Base-by-base conservation (phyloP, 1,284 basidiomycete genomes). In the Afroboletus lepidellus region DNA sequence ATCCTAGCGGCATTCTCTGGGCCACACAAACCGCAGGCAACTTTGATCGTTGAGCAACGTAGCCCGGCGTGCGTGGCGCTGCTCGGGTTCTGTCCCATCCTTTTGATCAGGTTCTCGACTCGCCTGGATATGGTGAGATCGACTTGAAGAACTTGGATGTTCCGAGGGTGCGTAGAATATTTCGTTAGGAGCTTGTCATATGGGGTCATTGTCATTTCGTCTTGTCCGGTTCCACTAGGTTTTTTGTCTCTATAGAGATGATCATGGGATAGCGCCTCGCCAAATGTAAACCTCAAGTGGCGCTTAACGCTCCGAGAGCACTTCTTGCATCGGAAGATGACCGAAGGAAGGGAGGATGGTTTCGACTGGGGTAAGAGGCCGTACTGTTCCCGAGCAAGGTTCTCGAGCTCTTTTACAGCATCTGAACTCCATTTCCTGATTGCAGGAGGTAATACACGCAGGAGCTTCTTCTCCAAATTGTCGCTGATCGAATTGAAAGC, bases 291-390 rank as follows among this genome's bases (percentile, higher is more conserved):
- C 37, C 55, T 44, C 21, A 21, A 13, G 16, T 2, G 18, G 25
- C 1, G 18, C 12, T 23, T 18, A 20, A 6, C 6, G 23, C 20
- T 8, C 8, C 30, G 18, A 24, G 34, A 23, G 21, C 58, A 58
- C 23, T 3, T 8, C 15, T 16, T 57, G 37, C 57, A 59, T 18
- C 27, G 45, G 32, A 60, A 60, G 32, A 63, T 39, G 7, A 63
- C 48, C 8, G 32, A 55, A n/a, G 36, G 49, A 21, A 58, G 48
- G n/a, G 8, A 3, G 37, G 48, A 57, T 2, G 48, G 48, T 18
- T 62, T 54, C 27, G 48, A 54, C 3, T 23, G 16, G 27, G 41
- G 37, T 2, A 44, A n/a, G 20, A 55, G 44, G 36, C 8, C 16
- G 15, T 58, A 11, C 27, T 34, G 23, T 34, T 43, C 8, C 32